Evolutionary conservation across 169 alveolate genomes (phyloP), one percentile per base, ranked within the genome.

Genomic region (Theileria parva): DNA sequence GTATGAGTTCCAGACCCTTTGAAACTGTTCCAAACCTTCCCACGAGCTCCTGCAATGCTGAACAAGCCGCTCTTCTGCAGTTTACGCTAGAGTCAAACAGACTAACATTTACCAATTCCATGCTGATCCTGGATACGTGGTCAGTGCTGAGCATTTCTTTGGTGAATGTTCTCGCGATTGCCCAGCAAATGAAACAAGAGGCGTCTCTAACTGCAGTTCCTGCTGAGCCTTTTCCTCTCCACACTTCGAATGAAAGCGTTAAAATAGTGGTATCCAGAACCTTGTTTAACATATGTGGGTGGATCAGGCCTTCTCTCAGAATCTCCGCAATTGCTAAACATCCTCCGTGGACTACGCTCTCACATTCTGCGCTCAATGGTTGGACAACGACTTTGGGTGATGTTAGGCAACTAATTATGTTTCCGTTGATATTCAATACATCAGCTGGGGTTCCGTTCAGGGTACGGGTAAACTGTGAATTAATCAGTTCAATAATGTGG

Each of bases 281-380:
- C 50, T 39, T 44, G 67, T 53, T 80, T 25, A 81, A 39, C 89
- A 81, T 81, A 48, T 55, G 32, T 23, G 89, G 89, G 61, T 75
- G 71, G 27, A 81, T 27, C 4, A 75, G 37, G 3, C 89, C 89
- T 25, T 64, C 50, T 17, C 89, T 25, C 19, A 81, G 66, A 1
- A 81, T 81, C 70, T 81, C 89, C 3, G 86, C 89, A 7, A 81
- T 64, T 27, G 89, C 89, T 21, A 81, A 70, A 68, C 89, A 81
- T 9, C 85, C 64, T 28, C 89, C 89, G 60, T 81, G 89, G 15
- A 80, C 88, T 17, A 71, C 25, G 17, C 81, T 44, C 72, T 80
- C 88, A n/a, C 88, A 73, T 78, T 80, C 74, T 17, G 50, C 59
- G 63, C 63, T 69, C 25, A 69, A 28, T 23, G 34, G 50, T 2